phyloP scores from a whole-genome alignment of 345 rosid species.

The Citrus unshiu region DNA sequence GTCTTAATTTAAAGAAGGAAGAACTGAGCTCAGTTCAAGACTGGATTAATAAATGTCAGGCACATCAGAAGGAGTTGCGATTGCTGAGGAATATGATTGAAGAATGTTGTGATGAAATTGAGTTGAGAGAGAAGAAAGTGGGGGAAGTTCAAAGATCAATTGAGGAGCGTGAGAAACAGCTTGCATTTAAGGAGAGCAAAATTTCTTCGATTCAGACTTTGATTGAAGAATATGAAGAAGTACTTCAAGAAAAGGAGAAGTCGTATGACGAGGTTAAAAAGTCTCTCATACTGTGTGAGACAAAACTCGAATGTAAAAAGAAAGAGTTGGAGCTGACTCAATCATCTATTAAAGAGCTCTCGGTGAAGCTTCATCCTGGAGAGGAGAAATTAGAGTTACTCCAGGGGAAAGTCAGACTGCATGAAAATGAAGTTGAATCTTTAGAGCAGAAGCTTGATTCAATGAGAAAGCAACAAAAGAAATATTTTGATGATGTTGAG shows the following conservation, averaged over 20 bases:
- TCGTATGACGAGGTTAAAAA: conserved; percentile 5
- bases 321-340: conserved; percentile 7
- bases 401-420: background rate
- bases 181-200: background rate
- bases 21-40: too few relatives aligned
- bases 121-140: conserved; percentile 12
- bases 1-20: too few relatives aligned
- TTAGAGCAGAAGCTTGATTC: conserved; percentile 20
- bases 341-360: conserved; percentile 7
- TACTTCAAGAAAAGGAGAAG: conserved; percentile 9
- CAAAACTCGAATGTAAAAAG: background rate
- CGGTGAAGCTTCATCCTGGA: conserved; percentile 15
- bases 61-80: too few relatives aligned
- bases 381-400: conserved; percentile 13
- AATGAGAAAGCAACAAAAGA: background rate
- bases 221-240: conserved; percentile 8
- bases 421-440: conserved; percentile 4
- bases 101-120: background rate
- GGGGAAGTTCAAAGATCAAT: background rate
- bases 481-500: conserved; percentile 8
- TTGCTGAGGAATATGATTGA: too few relatives aligned
- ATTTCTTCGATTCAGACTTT: conserved; percentile 9
- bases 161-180: background rate
- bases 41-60: too few relatives aligned
- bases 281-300: conserved; percentile 3